Conservation (phyloP, 371 early-diverging fungal species). For the Lichtheimia ramosa region DNA sequence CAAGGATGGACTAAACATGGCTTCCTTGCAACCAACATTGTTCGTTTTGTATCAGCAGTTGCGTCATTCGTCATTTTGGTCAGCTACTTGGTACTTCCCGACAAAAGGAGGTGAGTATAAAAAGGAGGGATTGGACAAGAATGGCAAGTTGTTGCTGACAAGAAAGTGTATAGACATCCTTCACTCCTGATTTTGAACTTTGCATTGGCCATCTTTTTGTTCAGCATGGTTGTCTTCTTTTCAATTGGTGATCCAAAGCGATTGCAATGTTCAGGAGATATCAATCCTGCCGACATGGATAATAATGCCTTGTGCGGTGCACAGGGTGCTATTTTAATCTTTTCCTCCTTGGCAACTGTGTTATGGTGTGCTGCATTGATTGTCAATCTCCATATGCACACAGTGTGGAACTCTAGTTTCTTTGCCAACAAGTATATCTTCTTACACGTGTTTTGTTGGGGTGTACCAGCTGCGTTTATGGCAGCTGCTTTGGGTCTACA, state of each 20-base stretch:
- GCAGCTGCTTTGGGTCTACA: conserved; percentile 45
- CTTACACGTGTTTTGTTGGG: conserved; percentile 63
- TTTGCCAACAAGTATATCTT: conserved; percentile 54
- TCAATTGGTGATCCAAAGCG: conserved; percentile 51
- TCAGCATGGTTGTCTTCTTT: conserved; percentile 55
- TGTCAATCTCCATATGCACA: conserved; percentile 66
- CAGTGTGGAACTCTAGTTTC: conserved; percentile 66
- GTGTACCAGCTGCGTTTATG: conserved; percentile 52
- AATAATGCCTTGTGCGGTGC: conserved; percentile 65
- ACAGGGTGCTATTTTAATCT: conserved; percentile 61
- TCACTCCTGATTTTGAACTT: conserved; percentile 66
- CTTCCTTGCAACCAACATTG: conserved; percentile 48
- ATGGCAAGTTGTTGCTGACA: too few relatives aligned
- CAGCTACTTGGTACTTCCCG: conserved; percentile 60
- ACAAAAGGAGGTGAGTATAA: conserved; percentile 43
- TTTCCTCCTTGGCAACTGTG: conserved; percentile 56
- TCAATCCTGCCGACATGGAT: conserved; percentile 46
- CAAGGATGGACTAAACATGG: conserved; percentile 45
- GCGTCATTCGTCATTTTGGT: conserved; percentile 51
- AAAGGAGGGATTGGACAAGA: background rate
- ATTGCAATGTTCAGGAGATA: conserved; percentile 56
- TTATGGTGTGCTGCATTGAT: conserved; percentile 66
- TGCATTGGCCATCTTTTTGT: conserved; percentile 54
- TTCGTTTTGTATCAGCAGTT: conserved; percentile 55
- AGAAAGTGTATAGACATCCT: conserved; percentile 44